These are phyloP conservation scores for Setomelanomma holmii DNA, from an alignment of 2,329 filamentous ascomycete species.

Conservation along the genomic window DNA sequence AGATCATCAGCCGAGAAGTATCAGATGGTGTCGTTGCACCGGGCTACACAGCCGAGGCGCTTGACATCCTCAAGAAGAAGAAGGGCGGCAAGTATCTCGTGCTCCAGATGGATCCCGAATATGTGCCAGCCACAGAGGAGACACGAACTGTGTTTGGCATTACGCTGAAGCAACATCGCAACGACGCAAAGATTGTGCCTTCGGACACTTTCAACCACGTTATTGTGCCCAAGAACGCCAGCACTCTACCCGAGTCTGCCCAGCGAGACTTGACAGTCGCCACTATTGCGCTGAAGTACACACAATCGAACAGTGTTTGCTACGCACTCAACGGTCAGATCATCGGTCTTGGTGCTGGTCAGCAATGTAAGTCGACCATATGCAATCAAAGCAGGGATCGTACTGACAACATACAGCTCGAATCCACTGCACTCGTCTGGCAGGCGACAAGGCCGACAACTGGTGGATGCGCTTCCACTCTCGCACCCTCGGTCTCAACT, in stretches of 20 bases:
- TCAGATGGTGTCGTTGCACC: constrained; percentile 96
- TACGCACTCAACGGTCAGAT: constrained; percentile 95
- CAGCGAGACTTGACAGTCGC: constrained; percentile 91
- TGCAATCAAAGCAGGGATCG: neutral
- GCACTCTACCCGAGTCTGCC: constrained; percentile 77
- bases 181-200: constrained; percentile 86
- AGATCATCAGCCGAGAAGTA: constrained; percentile 97
- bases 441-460: constrained; percentile 98
- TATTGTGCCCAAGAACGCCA: constrained; percentile 82
- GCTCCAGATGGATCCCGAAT: constrained; percentile 90
- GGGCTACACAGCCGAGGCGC: constrained; percentile 81
- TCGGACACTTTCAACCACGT: constrained; percentile 81
- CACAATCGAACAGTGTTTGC: constrained; percentile 97
- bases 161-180: constrained; percentile 87
- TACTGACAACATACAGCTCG: constrained; percentile 58
- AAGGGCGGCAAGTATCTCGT: constrained; percentile 98
- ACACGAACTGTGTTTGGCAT: constrained; percentile 89
- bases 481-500: constrained; percentile 85
- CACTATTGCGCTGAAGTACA: constrained; percentile 98
- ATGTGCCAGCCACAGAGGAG: constrained; percentile 77
- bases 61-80: constrained; percentile 95
- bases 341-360: constrained; percentile 91
- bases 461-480: constrained; percentile 99
- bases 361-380: constrained; percentile 68
- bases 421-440: constrained; percentile 97